phyloP scores from a whole-genome alignment of 176 grass and related monocot genomes.

The Pontederia paniculata region DNA sequence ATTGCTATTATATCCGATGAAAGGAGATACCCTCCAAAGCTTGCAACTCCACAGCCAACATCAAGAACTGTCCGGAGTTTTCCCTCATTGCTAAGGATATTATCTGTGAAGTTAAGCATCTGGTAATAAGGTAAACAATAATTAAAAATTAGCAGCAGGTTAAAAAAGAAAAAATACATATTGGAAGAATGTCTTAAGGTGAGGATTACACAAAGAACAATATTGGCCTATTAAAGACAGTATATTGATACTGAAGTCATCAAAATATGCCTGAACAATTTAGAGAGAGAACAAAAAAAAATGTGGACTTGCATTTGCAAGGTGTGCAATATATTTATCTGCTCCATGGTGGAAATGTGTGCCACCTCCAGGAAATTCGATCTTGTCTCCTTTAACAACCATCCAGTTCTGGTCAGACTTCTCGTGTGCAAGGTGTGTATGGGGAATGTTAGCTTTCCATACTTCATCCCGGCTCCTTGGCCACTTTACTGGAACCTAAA shows the following conservation, averaged over 20 bases:
- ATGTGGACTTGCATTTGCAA: constrained; percentile 65
- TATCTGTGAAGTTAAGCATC: constrained; percentile 88
- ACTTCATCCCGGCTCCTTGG: constrained; percentile 87
- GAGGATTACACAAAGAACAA: not conserved
- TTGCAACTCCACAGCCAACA: constrained; percentile 88
- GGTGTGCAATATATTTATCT: constrained; percentile 86
- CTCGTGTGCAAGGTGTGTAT: constrained; percentile 88
- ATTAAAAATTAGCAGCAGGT: too few species aligned
- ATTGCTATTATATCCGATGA: constrained; percentile 77
- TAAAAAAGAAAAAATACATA: too few species aligned
- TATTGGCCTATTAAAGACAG: not conserved
- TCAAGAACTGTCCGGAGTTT: constrained; percentile 82
- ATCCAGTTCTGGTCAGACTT: constrained; percentile 99
- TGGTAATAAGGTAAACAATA: not conserved
- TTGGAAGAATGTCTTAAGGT: too few species aligned
- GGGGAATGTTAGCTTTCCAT: constrained; percentile 95
- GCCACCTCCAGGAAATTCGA: constrained; percentile 83
- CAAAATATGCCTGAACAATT: not conserved
- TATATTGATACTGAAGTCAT: not conserved
- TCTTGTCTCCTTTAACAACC: constrained; percentile 82
- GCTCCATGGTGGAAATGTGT: constrained; percentile 95
- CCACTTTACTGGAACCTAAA: constrained; percentile 89
- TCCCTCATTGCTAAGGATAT: constrained; percentile 78
- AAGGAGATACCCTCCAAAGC: constrained; percentile 91
- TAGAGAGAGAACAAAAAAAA: not conserved